A percentile compares a stretch with the other conserved stretches of the same genome.
phyloP scores from a whole-genome alignment of 139 green algal species.

The Zygnema cylindricum region DNA sequence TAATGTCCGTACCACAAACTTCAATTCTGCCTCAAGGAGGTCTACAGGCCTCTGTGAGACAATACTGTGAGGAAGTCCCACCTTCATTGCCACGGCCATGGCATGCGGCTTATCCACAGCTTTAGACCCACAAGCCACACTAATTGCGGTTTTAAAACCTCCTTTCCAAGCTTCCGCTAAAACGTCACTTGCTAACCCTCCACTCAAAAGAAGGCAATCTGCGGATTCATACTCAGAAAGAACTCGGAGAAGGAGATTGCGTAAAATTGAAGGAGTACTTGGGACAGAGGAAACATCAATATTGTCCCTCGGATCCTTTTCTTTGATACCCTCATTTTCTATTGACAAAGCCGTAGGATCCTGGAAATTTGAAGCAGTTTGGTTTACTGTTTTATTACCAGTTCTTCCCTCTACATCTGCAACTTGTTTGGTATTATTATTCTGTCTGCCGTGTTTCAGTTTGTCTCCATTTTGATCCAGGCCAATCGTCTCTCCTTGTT shows the following conservation, averaged over 20 bases:
- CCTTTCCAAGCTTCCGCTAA: slow-evolving; percentile 29
- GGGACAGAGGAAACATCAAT: too few relatives aligned
- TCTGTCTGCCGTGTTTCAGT: too few relatives aligned
- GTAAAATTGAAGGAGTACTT: too few relatives aligned
- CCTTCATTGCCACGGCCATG: slow-evolving; percentile 18
- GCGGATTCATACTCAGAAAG: slow-evolving; percentile 36
- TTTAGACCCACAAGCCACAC: background rate
- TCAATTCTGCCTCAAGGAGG: slow-evolving; percentile 39
- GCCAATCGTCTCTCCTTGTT: too few relatives aligned
- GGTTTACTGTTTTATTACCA: too few relatives aligned
- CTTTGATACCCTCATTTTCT: slow-evolving; percentile 29
- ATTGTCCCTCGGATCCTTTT: too few relatives aligned
- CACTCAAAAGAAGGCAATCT: slow-evolving; percentile 50
- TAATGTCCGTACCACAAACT: slow-evolving; percentile 52
- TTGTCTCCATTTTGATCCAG: too few relatives aligned
- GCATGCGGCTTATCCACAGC: slow-evolving; percentile 16
- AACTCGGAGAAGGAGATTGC: slow-evolving; percentile 18
- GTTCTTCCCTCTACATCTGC: too few relatives aligned
- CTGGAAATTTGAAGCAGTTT: background rate
- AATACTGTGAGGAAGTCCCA: slow-evolving; percentile 3
- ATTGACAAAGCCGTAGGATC: background rate
- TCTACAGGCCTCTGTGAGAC: slow-evolving; percentile 12
- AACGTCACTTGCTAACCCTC: slow-evolving; percentile 31
- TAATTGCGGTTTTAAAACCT: slow-evolving; percentile 14
- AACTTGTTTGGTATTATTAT: too few relatives aligned